phyloP scores from a whole-genome alignment of 1,139 yeast species.

The Wickerhamomyces sp. region DNA sequence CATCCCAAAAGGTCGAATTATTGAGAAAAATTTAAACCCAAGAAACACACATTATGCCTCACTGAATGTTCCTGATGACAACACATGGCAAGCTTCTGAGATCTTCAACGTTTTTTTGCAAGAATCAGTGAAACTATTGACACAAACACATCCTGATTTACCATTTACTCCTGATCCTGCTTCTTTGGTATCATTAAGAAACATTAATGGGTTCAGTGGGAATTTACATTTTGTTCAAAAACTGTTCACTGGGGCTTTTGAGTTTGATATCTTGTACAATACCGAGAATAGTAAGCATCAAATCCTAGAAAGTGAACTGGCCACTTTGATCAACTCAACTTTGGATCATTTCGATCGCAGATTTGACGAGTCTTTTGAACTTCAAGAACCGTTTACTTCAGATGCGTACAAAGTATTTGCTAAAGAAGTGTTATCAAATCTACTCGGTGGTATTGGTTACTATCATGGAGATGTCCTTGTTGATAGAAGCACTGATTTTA shows the following conservation, averaged over 20 bases:
- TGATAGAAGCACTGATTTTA: conserved; percentile 63
- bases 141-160: conserved; percentile 30
- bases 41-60: conserved; percentile 59
- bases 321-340: conserved; percentile 33
- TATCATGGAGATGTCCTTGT: conserved; percentile 85
- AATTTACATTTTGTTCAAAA: conserved; percentile 79
- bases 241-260: conserved; percentile 67
- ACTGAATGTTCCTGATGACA: conserved; percentile 64
- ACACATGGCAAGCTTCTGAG: conserved; percentile 78
- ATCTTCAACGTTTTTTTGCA: conserved; percentile 65
- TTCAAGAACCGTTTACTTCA: conserved; percentile 50
- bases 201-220: conserved; percentile 60
- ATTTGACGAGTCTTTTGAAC: conserved; percentile 49
- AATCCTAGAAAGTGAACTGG: conserved; percentile 38
- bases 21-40: conserved; percentile 44
- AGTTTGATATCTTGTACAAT: conserved; percentile 66
- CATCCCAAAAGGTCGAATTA: conserved; percentile 21
- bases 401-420: conserved; percentile 55
- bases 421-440: conserved; percentile 71
- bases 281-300: conserved; percentile 39
- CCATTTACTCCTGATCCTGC: conserved; percentile 32
- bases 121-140: conserved; percentile 54
- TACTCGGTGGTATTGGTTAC: conserved; percentile 87
- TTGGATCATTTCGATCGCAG: conserved; percentile 44
- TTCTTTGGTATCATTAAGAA: conserved; percentile 47